phyloP scores from a whole-genome alignment of 441 rosid species.

The Pelargonium cotyledonis region DNA sequence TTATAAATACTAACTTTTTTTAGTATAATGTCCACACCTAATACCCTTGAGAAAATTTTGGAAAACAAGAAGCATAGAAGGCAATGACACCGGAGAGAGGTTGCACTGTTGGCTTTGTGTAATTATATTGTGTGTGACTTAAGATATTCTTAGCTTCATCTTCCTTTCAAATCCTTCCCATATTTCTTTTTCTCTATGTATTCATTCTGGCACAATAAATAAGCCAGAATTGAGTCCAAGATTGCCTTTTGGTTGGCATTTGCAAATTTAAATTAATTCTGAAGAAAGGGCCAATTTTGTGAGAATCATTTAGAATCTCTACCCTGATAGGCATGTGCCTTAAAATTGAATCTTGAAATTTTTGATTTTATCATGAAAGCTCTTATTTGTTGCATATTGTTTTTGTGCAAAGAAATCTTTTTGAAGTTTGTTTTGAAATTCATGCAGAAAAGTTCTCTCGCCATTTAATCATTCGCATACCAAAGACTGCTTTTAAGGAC shows the following conservation, averaged over 20 bases:
- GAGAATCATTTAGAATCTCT: neutral
- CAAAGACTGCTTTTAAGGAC: conserved; percentile 82
- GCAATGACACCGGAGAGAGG: no score
- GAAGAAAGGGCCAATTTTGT: neutral
- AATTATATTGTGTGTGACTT: no score
- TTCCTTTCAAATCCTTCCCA: no score
- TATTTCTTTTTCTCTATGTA: neutral
- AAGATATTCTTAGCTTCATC: no score
- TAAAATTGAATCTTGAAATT: neutral
- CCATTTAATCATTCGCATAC: conserved; percentile 68
- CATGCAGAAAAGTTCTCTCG: conserved; percentile 88
- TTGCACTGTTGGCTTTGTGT: no score
- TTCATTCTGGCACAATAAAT: neutral
- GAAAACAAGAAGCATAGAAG: no score
- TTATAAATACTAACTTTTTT: no score
- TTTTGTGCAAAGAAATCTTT: neutral
- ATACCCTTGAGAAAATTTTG: no score
- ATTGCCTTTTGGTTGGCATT: neutral
- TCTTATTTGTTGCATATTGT: neutral
- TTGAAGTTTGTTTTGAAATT: neutral
- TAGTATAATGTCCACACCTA: no score
- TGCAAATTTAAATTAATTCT: neutral
- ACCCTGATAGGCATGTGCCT: neutral
- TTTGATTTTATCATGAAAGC: neutral
- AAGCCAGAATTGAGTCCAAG: neutral